These are phyloP conservation scores for Wolfiporia cocos DNA, from an alignment of 1,284 basidiomycete genomes.

Conservation along the genomic window DNA sequence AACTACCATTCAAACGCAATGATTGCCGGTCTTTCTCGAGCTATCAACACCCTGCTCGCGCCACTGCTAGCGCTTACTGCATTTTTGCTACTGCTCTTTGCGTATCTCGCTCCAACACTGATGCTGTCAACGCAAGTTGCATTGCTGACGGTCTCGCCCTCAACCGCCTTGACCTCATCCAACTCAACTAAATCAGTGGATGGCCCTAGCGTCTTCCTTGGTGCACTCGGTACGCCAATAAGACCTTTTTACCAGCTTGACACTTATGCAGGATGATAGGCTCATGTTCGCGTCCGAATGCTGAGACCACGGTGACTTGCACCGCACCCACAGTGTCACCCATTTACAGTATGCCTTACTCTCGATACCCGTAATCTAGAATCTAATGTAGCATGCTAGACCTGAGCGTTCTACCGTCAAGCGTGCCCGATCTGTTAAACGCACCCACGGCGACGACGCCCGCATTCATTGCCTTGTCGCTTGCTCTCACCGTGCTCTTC, in stretches of 20 bases:
- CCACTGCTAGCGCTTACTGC: conserved; percentile 62
- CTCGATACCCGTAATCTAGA: neutral
- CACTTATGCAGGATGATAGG: conserved; percentile 34
- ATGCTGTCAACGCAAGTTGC: conserved; percentile 58
- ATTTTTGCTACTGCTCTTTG: conserved; percentile 57
- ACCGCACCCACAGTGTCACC: conserved; percentile 52
- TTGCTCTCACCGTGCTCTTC: conserved; percentile 59
- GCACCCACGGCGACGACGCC: conserved; percentile 59
- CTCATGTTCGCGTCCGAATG: conserved; percentile 55
- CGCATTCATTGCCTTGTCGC: conserved; percentile 56
- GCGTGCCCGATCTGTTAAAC: conserved; percentile 50
- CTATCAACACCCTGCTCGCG: conserved; percentile 61
- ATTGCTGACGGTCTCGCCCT: conserved; percentile 58
- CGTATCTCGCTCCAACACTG: conserved; percentile 56
- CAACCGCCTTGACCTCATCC: conserved; percentile 38
- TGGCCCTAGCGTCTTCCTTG: conserved; percentile 65
- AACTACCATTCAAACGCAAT: conserved; percentile 36
- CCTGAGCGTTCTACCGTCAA: conserved; percentile 50
- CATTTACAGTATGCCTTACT: conserved; percentile 43
- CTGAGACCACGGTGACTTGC: conserved; percentile 47
- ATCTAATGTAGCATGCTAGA: conserved; percentile 42
- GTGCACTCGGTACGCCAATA: conserved; percentile 47
- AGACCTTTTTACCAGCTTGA: neutral
- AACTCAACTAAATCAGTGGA: conserved; percentile 42
- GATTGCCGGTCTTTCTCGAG: conserved; percentile 68